Conservation (phyloP, 2,329 filamentous ascomycete species). For the Colletotrichum graminicola region DNA sequence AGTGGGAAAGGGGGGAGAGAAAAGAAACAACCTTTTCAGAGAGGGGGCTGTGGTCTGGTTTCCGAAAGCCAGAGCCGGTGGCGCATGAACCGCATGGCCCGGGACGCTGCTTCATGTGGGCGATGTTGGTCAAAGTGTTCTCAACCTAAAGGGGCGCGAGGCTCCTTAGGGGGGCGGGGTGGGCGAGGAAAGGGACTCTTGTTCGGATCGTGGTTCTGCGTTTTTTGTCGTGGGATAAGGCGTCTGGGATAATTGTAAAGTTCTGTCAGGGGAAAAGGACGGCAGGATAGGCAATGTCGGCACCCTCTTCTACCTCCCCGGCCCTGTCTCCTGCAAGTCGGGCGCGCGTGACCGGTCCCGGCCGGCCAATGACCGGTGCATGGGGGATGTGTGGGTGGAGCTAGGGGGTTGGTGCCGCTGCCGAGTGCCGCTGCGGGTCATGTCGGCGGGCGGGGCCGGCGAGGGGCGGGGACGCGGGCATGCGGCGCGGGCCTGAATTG, state of each 20-base stretch:
- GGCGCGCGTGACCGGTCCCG: conserved; percentile 20
- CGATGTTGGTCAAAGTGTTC: not conserved
- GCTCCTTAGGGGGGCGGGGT: not conserved
- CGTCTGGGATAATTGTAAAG: not conserved
- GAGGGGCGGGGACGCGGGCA: not conserved
- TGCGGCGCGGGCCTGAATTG: conserved; percentile 1
- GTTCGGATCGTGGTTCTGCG: not conserved
- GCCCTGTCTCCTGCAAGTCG: conserved; percentile 8
- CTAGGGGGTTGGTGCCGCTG: not conserved
- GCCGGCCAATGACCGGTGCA: conserved; percentile 31
- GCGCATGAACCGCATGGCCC: not conserved
- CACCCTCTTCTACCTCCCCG: not conserved
- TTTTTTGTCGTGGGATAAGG: not conserved
- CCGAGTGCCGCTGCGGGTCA: conserved; percentile 10
- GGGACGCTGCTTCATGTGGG: conserved; percentile 2
- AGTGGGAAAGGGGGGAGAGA: too few relatives aligned
- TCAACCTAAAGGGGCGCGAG: conserved; percentile 4
- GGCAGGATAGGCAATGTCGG: not conserved
- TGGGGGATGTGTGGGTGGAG: not conserved
- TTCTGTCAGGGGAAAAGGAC: not conserved
- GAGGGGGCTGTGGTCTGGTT: not conserved
- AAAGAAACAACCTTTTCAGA: not conserved
- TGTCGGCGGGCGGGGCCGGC: conserved; percentile 17
- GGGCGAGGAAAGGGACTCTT: not conserved
- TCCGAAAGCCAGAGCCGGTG: not conserved